Conservation (phyloP, 495 filamentous ascomycete genomes). For the Pyrenula massariospora region DNA sequence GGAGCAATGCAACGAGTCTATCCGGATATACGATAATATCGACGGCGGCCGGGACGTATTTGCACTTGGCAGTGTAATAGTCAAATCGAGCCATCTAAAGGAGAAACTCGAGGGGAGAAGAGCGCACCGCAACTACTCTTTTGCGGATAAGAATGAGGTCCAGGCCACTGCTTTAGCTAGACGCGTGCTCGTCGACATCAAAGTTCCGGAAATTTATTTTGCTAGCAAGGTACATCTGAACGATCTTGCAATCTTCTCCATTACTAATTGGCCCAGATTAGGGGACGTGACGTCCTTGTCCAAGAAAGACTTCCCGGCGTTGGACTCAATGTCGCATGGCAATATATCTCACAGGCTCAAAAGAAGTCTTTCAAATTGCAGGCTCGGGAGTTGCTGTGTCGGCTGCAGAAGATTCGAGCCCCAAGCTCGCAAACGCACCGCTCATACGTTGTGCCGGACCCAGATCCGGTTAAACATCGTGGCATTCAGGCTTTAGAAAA, state of each 20-base stretch:
- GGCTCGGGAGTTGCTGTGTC: constrained; percentile 19
- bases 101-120: constrained; percentile 5
- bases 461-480: constrained; percentile 20
- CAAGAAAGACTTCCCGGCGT: constrained; percentile 34
- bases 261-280: constrained; percentile 22
- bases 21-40: constrained; percentile 21
- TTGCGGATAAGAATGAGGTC: constrained; percentile 29
- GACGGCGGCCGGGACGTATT: constrained; percentile 31
- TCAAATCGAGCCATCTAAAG: constrained; percentile 32
- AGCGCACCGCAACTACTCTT: constrained; percentile 25
- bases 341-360: too few relatives aligned
- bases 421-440: constrained; percentile 7
- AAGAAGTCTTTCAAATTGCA: too few relatives aligned
- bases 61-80: constrained; percentile 30
- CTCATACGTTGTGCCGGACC: constrained; percentile 22
- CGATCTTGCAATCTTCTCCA: constrained; percentile 2
- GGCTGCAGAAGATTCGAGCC: constrained; percentile 15
- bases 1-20: constrained; percentile 16
- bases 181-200: constrained; percentile 15
- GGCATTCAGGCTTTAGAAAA: constrained; percentile 19
- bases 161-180: constrained; percentile 22
- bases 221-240: constrained; percentile 21
- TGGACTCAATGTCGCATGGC: too few relatives aligned
- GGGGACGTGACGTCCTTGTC: constrained; percentile 22
- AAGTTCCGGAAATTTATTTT: constrained; percentile 29